Evolutionary conservation across 805 yeast species (phyloP).

Genomic region (Cyberlindnera nakhonratchasimensis): DNA sequence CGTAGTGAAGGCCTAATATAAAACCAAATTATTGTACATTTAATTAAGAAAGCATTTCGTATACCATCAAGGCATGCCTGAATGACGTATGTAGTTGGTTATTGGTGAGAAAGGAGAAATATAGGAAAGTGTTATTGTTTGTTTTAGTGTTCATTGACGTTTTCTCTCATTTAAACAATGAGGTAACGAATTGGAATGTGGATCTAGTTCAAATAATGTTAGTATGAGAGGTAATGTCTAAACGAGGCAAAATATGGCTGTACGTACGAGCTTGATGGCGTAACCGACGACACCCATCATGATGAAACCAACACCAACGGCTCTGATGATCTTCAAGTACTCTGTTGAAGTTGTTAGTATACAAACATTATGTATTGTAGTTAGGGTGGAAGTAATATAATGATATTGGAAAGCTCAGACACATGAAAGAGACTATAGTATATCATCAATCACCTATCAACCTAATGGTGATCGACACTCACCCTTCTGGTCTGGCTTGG

Average conservation of each 20-base stretch:
- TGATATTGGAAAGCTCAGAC: too few species aligned
- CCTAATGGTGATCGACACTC: slow-evolving; percentile 29
- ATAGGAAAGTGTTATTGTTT: too few species aligned
- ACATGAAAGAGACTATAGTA: too few species aligned
- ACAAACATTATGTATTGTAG: too few species aligned
- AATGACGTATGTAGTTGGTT: too few species aligned
- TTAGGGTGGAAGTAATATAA: too few species aligned
- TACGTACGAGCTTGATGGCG: slow-evolving; percentile 73
- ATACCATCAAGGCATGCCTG: slow-evolving; percentile 4
- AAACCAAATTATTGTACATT: slow-evolving; percentile 4
- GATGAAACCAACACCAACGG: slow-evolving; percentile 94
- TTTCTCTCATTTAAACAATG: slow-evolving; percentile 65
- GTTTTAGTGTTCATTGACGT: neutral
- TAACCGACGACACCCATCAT: slow-evolving; percentile 98
- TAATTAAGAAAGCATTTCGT: neutral
- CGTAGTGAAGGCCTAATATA: too few species aligned
- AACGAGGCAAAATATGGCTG: too few species aligned
- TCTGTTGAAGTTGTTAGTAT: slow-evolving; percentile 40
- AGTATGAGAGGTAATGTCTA: too few species aligned
- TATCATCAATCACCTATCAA: too few species aligned
- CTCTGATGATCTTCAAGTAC: slow-evolving; percentile 83
- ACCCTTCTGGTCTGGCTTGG: slow-evolving; percentile 86
- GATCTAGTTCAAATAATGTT: slow-evolving; percentile 32
- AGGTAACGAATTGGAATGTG: slow-evolving; percentile 96
- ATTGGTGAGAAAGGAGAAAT: too few species aligned